Evolutionary conservation across 163 green algal species (phyloP).

Genomic region (Volvox carteri): DNA sequence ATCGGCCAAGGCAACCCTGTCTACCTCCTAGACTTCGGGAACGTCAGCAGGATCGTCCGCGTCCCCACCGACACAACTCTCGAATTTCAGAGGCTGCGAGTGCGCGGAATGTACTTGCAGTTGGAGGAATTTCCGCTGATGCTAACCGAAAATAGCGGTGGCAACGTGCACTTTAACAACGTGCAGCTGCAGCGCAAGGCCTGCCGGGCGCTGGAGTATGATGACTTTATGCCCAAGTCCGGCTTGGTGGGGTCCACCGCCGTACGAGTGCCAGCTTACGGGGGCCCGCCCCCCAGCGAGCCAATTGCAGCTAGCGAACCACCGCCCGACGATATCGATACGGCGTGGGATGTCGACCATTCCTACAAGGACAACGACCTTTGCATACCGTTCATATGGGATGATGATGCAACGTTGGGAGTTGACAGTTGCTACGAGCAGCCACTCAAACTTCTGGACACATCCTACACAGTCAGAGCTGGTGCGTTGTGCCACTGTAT

Average conservation of each 20-base stretch:
- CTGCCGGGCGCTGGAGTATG: background rate
- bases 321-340: background rate
- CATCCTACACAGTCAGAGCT: too few species aligned
- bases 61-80: background rate
- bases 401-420: background rate
- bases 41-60: background rate
- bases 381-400: too few species aligned
- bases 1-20: background rate
- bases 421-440: background rate
- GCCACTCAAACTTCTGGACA: background rate
- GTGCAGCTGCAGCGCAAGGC: conserved; percentile 10
- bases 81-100: background rate
- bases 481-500: too few species aligned
- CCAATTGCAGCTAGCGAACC: background rate
- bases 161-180: conserved; percentile 27
- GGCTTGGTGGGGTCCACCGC: background rate
- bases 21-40: background rate
- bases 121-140: background rate
- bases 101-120: background rate
- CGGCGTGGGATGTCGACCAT: background rate
- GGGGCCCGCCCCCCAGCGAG: background rate
- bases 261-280: background rate
- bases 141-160: background rate
- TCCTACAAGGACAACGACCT: background rate
- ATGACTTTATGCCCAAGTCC: background rate